Conservation (phyloP, 495 filamentous ascomycete species). For the Hypoxylon lenormandii region DNA sequence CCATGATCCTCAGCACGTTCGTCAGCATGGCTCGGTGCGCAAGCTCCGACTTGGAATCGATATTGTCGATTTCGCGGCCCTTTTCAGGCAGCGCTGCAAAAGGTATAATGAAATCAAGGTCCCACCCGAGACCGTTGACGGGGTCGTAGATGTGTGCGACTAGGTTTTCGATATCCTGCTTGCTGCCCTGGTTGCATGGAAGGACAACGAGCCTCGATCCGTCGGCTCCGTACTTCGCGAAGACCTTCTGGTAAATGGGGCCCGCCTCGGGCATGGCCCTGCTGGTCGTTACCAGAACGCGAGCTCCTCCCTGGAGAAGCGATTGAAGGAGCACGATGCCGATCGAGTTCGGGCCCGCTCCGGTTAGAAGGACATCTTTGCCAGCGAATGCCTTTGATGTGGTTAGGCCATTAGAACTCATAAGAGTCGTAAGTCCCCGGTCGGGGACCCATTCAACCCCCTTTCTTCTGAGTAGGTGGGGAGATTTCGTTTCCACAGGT, state of each 20-base stretch:
- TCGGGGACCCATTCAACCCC: conserved; percentile 79
- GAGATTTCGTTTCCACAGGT: conserved; percentile 9
- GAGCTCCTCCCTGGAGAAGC: conserved; percentile 85
- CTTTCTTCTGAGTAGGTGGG: conserved; percentile 51
- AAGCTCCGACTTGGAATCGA: conserved; percentile 94
- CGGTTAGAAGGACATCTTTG: conserved; percentile 88
- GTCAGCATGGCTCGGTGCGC: conserved; percentile 99
- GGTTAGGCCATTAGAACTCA: conserved; percentile 64
- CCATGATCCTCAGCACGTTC: conserved; percentile 89
- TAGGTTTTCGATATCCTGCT: conserved; percentile 86
- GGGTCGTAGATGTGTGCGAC: conserved; percentile 86
- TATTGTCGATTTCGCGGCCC: conserved; percentile 86
- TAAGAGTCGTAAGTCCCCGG: conserved; percentile 77
- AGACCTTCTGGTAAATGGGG: conserved; percentile 92
- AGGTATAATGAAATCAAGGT: conserved; percentile 85
- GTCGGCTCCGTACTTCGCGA: conserved; percentile 79
- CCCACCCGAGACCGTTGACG: conserved; percentile 90
- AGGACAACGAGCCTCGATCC: conserved; percentile 89
- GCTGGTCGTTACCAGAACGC: conserved; percentile 87
- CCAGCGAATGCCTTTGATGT: conserved; percentile 81
- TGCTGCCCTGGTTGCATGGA: conserved; percentile 93
- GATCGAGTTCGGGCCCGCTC: conserved; percentile 89
- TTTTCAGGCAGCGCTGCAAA: conserved; percentile 91
- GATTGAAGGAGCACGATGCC: conserved; percentile 88
- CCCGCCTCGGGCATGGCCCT: conserved; percentile 88